Conservation (phyloP, 1,139 yeast species). For the Kurtzmaniella quercitrusa region DNA sequence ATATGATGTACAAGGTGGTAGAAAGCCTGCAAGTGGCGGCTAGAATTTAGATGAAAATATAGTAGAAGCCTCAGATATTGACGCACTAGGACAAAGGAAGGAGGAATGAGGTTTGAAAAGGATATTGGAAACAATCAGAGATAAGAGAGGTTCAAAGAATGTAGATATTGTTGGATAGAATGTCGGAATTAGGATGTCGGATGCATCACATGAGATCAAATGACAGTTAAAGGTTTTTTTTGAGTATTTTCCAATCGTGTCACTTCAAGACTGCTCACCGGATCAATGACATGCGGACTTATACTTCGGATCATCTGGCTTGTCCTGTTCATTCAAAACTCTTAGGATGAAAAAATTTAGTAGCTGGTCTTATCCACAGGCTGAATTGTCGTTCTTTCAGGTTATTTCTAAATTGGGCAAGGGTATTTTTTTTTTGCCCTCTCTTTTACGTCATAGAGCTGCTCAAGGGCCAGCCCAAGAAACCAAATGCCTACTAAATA, state of each 20-base stretch:
- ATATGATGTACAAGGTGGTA: not conserved
- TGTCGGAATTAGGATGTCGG: too few species aligned
- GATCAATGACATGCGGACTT: too few species aligned
- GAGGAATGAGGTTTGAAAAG: not conserved
- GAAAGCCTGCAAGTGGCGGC: not conserved
- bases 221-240: too few species aligned
- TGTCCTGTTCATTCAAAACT: not conserved
- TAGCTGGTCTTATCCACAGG: too few species aligned
- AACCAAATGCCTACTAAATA: not conserved
- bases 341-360: not conserved
- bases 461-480: not conserved
- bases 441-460: not conserved
- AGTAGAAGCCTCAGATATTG: not conserved
- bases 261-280: too few species aligned
- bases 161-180: too few species aligned
- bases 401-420: not conserved
- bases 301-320: not conserved
- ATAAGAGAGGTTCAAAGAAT: too few species aligned
- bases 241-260: too few species aligned
- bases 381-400: not conserved
- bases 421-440: not conserved
- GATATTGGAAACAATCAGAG: too few species aligned
- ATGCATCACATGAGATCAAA: too few species aligned
- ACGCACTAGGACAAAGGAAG: not conserved
- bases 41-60: not conserved